Evolutionary conservation across 768 basidiomycete species (phyloP), one percentile per base, ranked within the genome.

Genomic region (Tephrocybe sp.): DNA sequence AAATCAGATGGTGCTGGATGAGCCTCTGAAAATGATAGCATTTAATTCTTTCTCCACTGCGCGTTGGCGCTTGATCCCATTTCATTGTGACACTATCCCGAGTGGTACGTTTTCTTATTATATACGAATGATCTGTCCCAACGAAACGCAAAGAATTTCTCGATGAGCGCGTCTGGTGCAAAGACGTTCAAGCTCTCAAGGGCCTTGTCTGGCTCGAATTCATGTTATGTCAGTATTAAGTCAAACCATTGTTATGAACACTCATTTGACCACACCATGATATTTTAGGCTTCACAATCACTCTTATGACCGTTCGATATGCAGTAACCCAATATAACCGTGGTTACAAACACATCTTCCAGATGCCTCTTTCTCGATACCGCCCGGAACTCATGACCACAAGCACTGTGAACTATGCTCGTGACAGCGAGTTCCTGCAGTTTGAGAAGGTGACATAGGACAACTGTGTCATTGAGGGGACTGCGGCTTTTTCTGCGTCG

Each of bases 1-100:
- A n/a, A n/a, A n/a, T n/a, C 15, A 15, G 38, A 10, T 3, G 3
- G n/a, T 9, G 21, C 16, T 16, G 7, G 19, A 3, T 50, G 13
- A n/a, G n/a, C n/a, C n/a, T n/a, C 31, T 54, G 5, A 48, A 30
- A 12, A 34, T 34, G 15, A 15, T 47, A 80, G 80, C 71, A 0
- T 78, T 79, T 72, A 82, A 79, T 57, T 72, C 75, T 12, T 83
- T 84, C 63, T 83, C 82, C 1, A 82, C 78, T 15, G 71, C 76
- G 12, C 75, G 82, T 29, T 84, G 81, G 81, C 63, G 61, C 22
- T 59, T 68, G 36, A 65, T 79, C 19, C 77, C 78, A 13, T 63
- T 77, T 46, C 59, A 69, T 34, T 83, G 82, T 64, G 63, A 65
- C 38, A 52, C 64, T 38, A 81, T 83, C 33, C 78, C 80, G 22